phyloP scores from a whole-genome alignment of 257 asterid species.

The Cynanchum wilfordii region DNA sequence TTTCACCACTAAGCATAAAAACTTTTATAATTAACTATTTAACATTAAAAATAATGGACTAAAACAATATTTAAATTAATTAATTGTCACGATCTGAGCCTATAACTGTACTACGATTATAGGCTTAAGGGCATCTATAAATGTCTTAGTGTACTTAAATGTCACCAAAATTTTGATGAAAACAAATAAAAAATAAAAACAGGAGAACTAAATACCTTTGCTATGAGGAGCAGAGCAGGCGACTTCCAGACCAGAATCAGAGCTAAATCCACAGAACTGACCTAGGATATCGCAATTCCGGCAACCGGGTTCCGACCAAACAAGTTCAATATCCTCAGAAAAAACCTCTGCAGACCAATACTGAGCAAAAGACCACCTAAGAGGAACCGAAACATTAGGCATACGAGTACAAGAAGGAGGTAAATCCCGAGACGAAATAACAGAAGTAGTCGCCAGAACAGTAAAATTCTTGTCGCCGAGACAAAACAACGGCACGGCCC shows the following conservation, averaged over 20 bases:
- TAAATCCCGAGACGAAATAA: not conserved
- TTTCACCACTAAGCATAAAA: too few species aligned
- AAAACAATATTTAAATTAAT: too few species aligned
- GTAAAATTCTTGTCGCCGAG: not conserved
- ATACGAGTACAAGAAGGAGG: not conserved
- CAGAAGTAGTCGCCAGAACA: not conserved
- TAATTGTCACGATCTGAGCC: too few species aligned
- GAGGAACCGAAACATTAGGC: slow-evolving; percentile 2
- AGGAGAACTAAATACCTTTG: not conserved
- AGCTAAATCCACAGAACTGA: slow-evolving; percentile 4
- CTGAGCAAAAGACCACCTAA: not conserved
- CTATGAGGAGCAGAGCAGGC: not conserved
- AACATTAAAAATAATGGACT: too few species aligned
- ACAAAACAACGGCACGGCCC: not conserved
- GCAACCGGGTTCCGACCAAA: not conserved
- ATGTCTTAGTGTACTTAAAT: too few species aligned
- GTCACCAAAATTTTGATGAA: too few species aligned
- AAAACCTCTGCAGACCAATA: not conserved
- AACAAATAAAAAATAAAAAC: not conserved
- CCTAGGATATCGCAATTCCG: not conserved
- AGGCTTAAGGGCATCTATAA: too few species aligned
- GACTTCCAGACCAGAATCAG: not conserved
- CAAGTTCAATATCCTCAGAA: slow-evolving; percentile 1
- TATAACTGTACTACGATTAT: too few species aligned
- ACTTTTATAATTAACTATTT: too few species aligned